Conservation (phyloP, 768 basidiomycete species). For the Suillus ampliporus region DNA sequence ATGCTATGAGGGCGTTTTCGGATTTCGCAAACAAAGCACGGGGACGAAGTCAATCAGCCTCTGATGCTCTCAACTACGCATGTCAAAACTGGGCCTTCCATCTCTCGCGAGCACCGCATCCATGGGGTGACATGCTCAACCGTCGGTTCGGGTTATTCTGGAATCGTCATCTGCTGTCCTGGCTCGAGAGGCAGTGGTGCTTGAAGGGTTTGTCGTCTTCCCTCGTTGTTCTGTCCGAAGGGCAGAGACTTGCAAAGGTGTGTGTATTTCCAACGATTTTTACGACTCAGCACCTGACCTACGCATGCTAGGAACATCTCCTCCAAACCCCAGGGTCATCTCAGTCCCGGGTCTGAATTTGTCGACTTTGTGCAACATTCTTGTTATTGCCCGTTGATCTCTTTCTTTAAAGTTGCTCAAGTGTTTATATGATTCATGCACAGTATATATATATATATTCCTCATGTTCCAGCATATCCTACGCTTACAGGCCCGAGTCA, state of each 20-base stretch:
- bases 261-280: background rate
- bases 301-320: background rate
- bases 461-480: background rate
- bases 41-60: background rate
- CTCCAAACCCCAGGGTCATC: background rate
- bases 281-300: background rate
- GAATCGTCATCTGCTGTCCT: background rate
- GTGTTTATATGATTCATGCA: background rate
- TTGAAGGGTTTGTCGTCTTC: background rate
- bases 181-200: slow-evolving; percentile 4
- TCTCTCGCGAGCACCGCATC: background rate
- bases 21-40: background rate
- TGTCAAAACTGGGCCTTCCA: slow-evolving; percentile 4
- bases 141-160: background rate
- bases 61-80: background rate
- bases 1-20: background rate
- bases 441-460: background rate
- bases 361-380: background rate
- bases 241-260: background rate
- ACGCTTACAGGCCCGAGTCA: background rate
- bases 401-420: background rate
- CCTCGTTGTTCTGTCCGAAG: background rate
- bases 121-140: background rate
- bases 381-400: background rate
- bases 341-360: background rate